Evolutionary conservation across 139 green algal species (phyloP), one percentile per base, ranked within the genome.

Genomic region (Monoraphidium neglectum): DNA sequence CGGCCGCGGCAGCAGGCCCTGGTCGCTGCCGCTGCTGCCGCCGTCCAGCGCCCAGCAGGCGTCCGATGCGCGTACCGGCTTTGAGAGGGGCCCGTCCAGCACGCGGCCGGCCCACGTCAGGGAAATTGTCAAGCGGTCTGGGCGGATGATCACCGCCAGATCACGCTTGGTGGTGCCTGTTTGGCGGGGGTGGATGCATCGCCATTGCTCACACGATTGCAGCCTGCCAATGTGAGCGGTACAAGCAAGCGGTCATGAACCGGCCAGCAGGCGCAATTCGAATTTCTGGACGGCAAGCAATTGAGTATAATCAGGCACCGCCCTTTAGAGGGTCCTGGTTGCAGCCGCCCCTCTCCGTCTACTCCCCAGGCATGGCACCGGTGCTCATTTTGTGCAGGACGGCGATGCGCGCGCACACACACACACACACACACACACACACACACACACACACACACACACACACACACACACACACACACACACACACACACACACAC

Each of bases 91-190:
- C 1, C 87, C 89, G 33, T 91, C 89, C 56, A 93, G 23, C 61
- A 94, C 79, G 0, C 84, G 72, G 24, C 90, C 90, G 30, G 77
- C 84, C 90, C 90, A 94, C 30, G 69, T 66, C 26, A 94, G 85
- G 26, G 59, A 38, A 30, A 94, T 77, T 0, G 75, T 47, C 28
- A 94, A 63, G 16, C 70, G 78, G 3, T 77, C 16, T 1, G 79
- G 57, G 2, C 56, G 23, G 2, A 88, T 51, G 13, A 46, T 24
- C 13, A 92, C 82, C 0, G 43, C 2, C 38, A 87, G 47, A 10
- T 88, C 75, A 1, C 13, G 8, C 54, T 70, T 76, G 18, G 38
- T 47, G 0, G 83, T 88, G n/a, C 83, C 82, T 82, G 51, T 49
- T 53, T 53, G 36, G 28, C 12, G 49, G 40, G 61, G 33, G 28